Evolutionary conservation across 331 rosid genomes (phyloP).

Genomic region (Rhamnella rubrinervis): DNA sequence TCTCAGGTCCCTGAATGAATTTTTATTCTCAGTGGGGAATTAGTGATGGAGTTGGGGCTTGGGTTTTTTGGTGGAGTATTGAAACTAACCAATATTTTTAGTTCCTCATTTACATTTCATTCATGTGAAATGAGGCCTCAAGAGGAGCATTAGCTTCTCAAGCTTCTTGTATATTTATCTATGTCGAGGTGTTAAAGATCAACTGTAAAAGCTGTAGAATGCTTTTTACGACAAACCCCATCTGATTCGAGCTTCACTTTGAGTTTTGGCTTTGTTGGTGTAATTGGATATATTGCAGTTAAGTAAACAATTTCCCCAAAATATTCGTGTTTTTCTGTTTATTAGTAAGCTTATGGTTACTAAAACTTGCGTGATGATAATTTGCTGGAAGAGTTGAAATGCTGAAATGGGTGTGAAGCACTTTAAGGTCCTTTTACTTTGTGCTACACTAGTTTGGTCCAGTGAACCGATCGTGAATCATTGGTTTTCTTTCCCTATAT

Average conservation of each 20-base stretch:
- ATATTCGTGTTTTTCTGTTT: too few relatives aligned
- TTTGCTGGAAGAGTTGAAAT: too few relatives aligned
- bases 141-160: not conserved
- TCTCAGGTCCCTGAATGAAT: constrained; percentile 19
- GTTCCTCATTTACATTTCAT: not conserved
- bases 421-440: too few relatives aligned
- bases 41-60: constrained; percentile 2
- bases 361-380: too few relatives aligned
- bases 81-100: constrained; percentile 22
- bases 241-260: not conserved
- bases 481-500: too few relatives aligned
- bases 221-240: not conserved
- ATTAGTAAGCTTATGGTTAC: too few relatives aligned
- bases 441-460: too few relatives aligned
- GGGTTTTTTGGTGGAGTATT: constrained; percentile 30
- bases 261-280: not conserved
- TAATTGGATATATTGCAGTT: not conserved
- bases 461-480: too few relatives aligned
- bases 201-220: not conserved
- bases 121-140: constrained; percentile 8
- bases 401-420: too few relatives aligned
- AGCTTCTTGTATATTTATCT: constrained; percentile 15
- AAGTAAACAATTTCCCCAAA: too few relatives aligned
- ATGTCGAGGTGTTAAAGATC: constrained; percentile 1
- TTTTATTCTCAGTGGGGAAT: constrained; percentile 12